Evolutionary conservation across 2,329 filamentous ascomycete genomes (phyloP), one percentile per base, ranked within the genome.

Genomic region (Alternaria novae-zelandiae): DNA sequence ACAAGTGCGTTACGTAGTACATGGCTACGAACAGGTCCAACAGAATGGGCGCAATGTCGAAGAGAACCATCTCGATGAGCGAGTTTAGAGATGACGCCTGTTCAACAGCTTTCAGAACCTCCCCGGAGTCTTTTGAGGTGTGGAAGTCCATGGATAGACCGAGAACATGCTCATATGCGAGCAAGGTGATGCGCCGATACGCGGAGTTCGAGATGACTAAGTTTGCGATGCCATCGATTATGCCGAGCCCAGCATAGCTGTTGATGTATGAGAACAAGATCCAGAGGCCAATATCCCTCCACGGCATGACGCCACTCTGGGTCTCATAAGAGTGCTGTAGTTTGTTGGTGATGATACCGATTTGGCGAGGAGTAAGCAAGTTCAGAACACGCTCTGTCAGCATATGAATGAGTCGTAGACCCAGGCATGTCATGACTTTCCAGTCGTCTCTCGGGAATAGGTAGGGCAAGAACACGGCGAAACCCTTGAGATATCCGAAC

Each of bases 291-390:
- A 90, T 83, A 36, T 86, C 82, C 59, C 80, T 78, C 85, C 85
- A 88, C 4, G 88, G 85, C 59, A 86, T 80, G 5, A 74, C 67
- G 6, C 59, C 66, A 41, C 43, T 78, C 79, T 68, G 74, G 82
- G 46, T 83, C 79, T 45, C 84, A 15, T 63, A 63, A 12, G 61
- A 54, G 6, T 60, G 17, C 17, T 63, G 57, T 84, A 96, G 81
- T 64, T 87, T 87, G 72, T 96, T 88, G 67, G 92, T 90, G 66
- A 97, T 89, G 61, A 92, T 88, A 67, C 93, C 93, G 30, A 95
- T 87, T 74, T 96, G 92, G 20, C 91, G 87, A n/a, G 93, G 93
- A 30, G 93, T 88, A 45, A 96, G 81, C 13, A 97, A 83, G 70
- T 94, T 92, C 54, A 96, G 82, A 6, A 87, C 87, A 67, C 94